Evolutionary conservation across 495 filamentous ascomycete species (phyloP).

Genomic region (Arthonia radiata): DNA sequence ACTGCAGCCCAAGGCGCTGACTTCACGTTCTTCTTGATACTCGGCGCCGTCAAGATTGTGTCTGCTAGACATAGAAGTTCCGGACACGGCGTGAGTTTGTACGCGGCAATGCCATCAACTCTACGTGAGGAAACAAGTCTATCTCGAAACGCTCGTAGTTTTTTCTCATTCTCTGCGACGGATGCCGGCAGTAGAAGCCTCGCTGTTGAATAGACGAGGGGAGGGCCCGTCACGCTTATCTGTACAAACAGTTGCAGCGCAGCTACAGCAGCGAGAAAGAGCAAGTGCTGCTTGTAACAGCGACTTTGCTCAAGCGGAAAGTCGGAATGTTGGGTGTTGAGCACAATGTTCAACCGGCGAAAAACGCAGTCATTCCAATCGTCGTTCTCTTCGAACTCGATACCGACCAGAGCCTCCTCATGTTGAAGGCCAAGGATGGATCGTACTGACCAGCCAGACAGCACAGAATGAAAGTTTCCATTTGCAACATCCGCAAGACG

Average conservation of each 20-base stretch:
- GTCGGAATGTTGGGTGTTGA: too few relatives aligned
- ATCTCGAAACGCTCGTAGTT: constrained; percentile 15
- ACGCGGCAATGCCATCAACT: constrained; percentile 66
- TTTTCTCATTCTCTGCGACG: constrained; percentile 6
- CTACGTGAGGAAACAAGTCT: constrained; percentile 37
- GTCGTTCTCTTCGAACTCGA: too few relatives aligned
- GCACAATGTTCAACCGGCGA: too few relatives aligned
- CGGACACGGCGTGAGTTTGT: constrained; percentile 56
- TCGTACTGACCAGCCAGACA: too few relatives aligned
- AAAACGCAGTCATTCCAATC: too few relatives aligned
- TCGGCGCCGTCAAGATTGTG: constrained; percentile 30
- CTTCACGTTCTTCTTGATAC: constrained; percentile 16
- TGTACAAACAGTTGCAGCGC: constrained; percentile 72
- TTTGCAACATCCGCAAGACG: too few relatives aligned
- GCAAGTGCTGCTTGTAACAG: constrained; percentile 12
- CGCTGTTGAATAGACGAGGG: constrained; percentile 29
- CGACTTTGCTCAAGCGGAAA: too few relatives aligned
- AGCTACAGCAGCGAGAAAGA: constrained; percentile 37
- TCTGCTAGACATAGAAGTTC: constrained; percentile 63
- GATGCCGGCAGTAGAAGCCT: constrained; percentile 27
- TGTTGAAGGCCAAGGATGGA: too few relatives aligned
- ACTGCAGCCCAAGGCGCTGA: constrained; percentile 22
- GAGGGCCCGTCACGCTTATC: constrained; percentile 74
- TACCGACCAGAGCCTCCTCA: too few relatives aligned
- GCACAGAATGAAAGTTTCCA: too few relatives aligned